phyloP scores from a whole-genome alignment of 1,284 basidiomycete genomes.

The Heterobasidion occidentale region DNA sequence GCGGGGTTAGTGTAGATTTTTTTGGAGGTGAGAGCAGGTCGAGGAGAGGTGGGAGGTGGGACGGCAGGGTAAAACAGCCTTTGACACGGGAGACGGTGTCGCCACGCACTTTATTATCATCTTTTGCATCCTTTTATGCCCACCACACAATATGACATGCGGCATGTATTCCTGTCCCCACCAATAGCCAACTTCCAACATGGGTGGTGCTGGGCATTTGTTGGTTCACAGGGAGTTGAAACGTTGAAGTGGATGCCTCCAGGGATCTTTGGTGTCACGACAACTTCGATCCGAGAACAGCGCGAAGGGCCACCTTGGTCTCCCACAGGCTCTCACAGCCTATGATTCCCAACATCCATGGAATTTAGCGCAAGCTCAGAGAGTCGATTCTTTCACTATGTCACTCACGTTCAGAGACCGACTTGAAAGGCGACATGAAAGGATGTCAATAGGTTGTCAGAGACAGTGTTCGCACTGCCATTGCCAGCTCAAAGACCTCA shows the following conservation, averaged over 20 bases:
- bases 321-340: too few relatives aligned
- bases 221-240: not conserved
- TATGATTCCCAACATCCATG: too few relatives aligned
- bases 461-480: too few relatives aligned
- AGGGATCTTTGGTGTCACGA: too few relatives aligned
- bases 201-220: not conserved
- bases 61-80: not conserved
- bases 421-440: too few relatives aligned
- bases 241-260: not conserved
- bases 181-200: not conserved
- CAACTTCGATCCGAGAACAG: too few relatives aligned
- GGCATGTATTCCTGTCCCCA: not conserved
- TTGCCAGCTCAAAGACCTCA: too few relatives aligned
- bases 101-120: not conserved
- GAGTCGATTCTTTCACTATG: too few relatives aligned
- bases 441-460: too few relatives aligned
- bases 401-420: too few relatives aligned
- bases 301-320: too few relatives aligned
- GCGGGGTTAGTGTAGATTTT: not conserved
- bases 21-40: not conserved
- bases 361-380: too few relatives aligned
- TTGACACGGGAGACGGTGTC: not conserved
- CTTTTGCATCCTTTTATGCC: not conserved
- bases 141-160: constrained; percentile 6
- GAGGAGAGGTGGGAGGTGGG: not conserved